Evolutionary conservation across 352 stramenopile genomes (phyloP), one percentile per base, ranked within the genome.

Genomic region (Pythium aristosporum): DNA sequence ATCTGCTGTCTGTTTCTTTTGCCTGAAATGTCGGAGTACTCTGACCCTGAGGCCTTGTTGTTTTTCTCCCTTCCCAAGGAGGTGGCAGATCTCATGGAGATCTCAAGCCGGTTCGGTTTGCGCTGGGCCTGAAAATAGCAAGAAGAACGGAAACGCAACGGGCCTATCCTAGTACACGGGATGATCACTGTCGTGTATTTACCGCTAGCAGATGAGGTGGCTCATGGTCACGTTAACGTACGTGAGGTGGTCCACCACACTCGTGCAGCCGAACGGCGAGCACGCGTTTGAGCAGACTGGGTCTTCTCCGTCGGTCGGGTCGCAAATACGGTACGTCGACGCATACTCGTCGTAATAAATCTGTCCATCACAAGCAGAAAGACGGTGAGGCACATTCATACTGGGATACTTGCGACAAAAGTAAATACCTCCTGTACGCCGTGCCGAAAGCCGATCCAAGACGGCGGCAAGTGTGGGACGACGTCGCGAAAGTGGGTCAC

Each of bases 211-310:
- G 41, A 91, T 82, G 57, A 94, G 75, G 68, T 94, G 86, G 68
- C 86, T 92, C 83, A 94, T 92, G 15, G 86, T 91, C 55, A 94
- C 86, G 71, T 94, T 94, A 56, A 94, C 70, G 72, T 94, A 94
- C 56, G 80, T 92, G 53, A 94, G 76, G 57, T 94, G 86, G 69
- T 94, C 86, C 12, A 92, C 79, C 50, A 94, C 82, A 61, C 86
- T 94, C 5, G 81, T 91, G 69, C 84, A 91, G 8, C 82, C 74
- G 36, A 90, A 89, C 0, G 80, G 79, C 9, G 80, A 88, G 72
- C 84, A 92, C n/a, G 69, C 63, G 53, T 92, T 69, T 25, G 82
- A 90, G 64, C 86, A 94, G 3, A 52, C 64, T 2, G 72, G 65
- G 49, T 94, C 86, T 80, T 94, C 86, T 6, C 82, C 82, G 46